Evolutionary conservation across 495 filamentous ascomycete species (phyloP), one percentile per base, ranked within the genome.

Genomic region (Xylaria palmicola): DNA sequence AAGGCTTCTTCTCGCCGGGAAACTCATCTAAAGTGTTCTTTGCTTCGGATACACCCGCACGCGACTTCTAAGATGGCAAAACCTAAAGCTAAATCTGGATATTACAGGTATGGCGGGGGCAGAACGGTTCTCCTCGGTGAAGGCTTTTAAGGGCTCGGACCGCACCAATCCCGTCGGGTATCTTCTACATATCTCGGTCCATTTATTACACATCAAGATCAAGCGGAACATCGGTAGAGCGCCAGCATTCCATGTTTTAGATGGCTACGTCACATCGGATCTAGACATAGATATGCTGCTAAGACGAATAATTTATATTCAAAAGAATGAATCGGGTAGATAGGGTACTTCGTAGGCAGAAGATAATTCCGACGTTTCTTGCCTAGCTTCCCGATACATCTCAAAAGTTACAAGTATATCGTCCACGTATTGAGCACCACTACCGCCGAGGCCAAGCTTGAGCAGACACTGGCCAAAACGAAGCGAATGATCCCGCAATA

Each of bases 41-140:
- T 10, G 17, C n/a, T 44, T 20, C 41, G 1, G 41, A 19, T n/a
- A 22, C 17, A 19, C 36, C 17, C 36, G 29, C 20, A n/a, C 9
- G 41, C n/a, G 19, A 39, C 36, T 36, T 22, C 29, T 8, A 30
- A 29, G n/a, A 41, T 29, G 29, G n/a, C 53, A 43, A 56, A 32
- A 20, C 15, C 39, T 56, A 27, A 56, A 20, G 17, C 39, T 56
- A 27, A 56, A 37, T 56, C 17, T 7, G 40, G 41, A 8, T 22
- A 10, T 34, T 32, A 3, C 39, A 56, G 53, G 53, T 97, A 95
- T 76, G 92, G 92, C 24, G 89, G 85, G 24, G 90, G 91, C 0
- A 78, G 86, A 44, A 84, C 80, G 6, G 74, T 91, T 27, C 67
- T 79, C 59, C 27, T 81, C 17, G 90, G 90, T 6, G 83, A 85